Percentiles rank a stretch among this genome's conserved stretches.
Conservation (phyloP, 202 grass and related monocot species). For the Dendrocalamus latiflorus region DNA sequence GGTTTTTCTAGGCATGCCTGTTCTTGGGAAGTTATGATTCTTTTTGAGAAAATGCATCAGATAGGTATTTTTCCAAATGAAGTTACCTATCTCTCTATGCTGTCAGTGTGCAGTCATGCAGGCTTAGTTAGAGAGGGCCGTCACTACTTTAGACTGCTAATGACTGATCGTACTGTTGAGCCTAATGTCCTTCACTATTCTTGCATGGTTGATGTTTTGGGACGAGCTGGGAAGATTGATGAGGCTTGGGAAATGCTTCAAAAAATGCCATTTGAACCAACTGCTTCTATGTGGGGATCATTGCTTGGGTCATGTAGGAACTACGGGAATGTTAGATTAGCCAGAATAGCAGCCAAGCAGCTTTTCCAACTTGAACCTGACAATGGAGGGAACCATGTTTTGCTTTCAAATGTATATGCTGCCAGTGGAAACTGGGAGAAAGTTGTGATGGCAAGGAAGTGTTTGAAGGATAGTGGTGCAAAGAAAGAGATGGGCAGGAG, state of each 20-base stretch:
- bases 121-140: conserved; percentile 22
- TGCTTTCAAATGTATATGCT: conserved; percentile 32
- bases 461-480: conserved; percentile 28
- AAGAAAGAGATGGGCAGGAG: conserved; percentile 22
- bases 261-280: conserved; percentile 26
- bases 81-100: background rate
- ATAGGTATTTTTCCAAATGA: conserved; percentile 27
- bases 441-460: conserved; percentile 10
- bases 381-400: conserved; percentile 19
- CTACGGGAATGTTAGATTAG: background rate
- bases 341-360: background rate
- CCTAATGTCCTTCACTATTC: conserved; percentile 22
- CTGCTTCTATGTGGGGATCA: conserved; percentile 25
- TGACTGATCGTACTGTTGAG: conserved; percentile 3
- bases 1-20: conserved; percentile 25
- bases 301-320: conserved; percentile 24
- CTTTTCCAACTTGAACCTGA: conserved; percentile 22
- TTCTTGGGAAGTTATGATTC: background rate
- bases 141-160: conserved; percentile 8
- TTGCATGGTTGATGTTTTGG: conserved; percentile 30
- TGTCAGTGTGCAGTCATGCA: conserved; percentile 31
- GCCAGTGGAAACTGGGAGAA: conserved; percentile 20
- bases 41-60: conserved; percentile 22
- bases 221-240: conserved; percentile 21
- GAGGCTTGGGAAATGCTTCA: conserved; percentile 29